These are phyloP conservation scores for Sporothrix curviconia DNA, from an alignment of 2,329 filamentous ascomycete genomes.

Conservation along the genomic window DNA sequence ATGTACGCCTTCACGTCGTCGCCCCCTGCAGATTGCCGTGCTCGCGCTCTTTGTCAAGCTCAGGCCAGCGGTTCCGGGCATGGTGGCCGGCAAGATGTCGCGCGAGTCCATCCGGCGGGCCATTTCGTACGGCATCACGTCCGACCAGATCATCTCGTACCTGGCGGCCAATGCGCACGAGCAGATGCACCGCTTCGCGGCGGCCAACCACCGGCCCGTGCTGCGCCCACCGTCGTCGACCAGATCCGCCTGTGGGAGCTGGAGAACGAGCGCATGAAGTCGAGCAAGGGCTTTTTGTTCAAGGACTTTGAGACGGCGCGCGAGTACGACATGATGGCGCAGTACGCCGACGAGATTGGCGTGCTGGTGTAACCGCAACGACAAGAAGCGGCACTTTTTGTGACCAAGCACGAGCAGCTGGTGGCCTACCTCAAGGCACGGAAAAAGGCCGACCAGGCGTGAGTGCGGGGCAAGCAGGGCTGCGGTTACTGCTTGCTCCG, in stretches of 20 bases:
- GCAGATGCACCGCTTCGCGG: constrained; percentile 70
- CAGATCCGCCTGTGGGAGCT: constrained; percentile 97
- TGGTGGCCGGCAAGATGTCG: constrained; percentile 86
- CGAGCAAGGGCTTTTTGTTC: constrained; percentile 78
- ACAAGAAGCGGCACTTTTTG: constrained; percentile 81
- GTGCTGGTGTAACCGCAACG: constrained; percentile 83
- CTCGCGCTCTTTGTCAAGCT: constrained; percentile 84
- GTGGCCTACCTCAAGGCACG: constrained; percentile 67
- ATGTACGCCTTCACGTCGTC: constrained; percentile 95
- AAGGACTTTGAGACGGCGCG: constrained; percentile 70
- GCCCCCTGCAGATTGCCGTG: constrained; percentile 87
- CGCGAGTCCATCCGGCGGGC: constrained; percentile 82
- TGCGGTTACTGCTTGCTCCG: neutral
- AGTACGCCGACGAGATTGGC: constrained; percentile 84
- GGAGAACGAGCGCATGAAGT: constrained; percentile 89
- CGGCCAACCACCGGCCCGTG: constrained; percentile 56
- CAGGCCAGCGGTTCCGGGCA: constrained; percentile 84
- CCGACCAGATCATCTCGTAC: constrained; percentile 92
- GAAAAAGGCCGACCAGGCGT: constrained; percentile 42
- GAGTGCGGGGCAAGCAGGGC: neutral
- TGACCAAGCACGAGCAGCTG: constrained; percentile 84
- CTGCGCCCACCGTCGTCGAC: constrained; percentile 90
- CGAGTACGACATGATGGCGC: constrained; percentile 64
- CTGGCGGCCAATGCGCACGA: constrained; percentile 89
- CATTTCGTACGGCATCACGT: constrained; percentile 84